Evolutionary conservation across 2,329 filamentous ascomycete genomes (phyloP).

Genomic region (Aschersonia sp.): DNA sequence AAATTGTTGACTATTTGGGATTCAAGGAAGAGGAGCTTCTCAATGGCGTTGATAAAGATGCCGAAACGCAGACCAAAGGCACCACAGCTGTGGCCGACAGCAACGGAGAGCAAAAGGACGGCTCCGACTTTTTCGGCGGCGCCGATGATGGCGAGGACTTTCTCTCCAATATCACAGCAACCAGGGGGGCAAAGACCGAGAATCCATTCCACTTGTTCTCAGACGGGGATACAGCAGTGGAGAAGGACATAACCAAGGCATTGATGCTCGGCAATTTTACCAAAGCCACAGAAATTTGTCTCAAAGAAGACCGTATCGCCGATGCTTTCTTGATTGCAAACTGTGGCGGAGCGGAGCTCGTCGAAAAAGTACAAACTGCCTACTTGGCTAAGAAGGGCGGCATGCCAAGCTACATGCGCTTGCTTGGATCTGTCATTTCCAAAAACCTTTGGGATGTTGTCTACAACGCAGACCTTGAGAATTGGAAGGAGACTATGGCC

Average conservation of each 20-base stretch:
- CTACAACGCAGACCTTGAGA: slow-evolving; percentile 80
- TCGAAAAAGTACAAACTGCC: slow-evolving; percentile 84
- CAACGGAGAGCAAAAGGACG: slow-evolving; percentile 41
- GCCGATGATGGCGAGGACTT: slow-evolving; percentile 63
- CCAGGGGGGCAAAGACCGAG: slow-evolving; percentile 84
- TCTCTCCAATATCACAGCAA: slow-evolving; percentile 68
- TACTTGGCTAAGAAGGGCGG: slow-evolving; percentile 76
- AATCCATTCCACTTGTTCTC: slow-evolving; percentile 86
- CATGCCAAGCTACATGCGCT: slow-evolving; percentile 79
- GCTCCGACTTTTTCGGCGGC: slow-evolving; percentile 68
- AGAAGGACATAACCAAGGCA: slow-evolving; percentile 76
- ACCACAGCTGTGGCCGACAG: slow-evolving; percentile 16
- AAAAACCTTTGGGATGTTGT: slow-evolving; percentile 98
- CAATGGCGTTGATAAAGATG: slow-evolving; percentile 30
- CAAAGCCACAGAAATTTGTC: slow-evolving; percentile 74
- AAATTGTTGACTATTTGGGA: slow-evolving; percentile 82
- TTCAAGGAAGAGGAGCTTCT: slow-evolving; percentile 49
- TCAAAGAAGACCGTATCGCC: slow-evolving; percentile 79
- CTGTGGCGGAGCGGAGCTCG: slow-evolving; percentile 82
- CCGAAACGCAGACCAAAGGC: slow-evolving; percentile 10
- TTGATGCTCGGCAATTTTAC: slow-evolving; percentile 85
- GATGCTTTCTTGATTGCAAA: slow-evolving; percentile 98
- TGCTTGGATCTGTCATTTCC: slow-evolving; percentile 80
- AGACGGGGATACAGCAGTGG: slow-evolving; percentile 69
- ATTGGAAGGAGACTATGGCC: slow-evolving; percentile 97